phyloP scores from a whole-genome alignment of 192 early-diverging fungal genomes.

The Coemansia nantahalensis region DNA sequence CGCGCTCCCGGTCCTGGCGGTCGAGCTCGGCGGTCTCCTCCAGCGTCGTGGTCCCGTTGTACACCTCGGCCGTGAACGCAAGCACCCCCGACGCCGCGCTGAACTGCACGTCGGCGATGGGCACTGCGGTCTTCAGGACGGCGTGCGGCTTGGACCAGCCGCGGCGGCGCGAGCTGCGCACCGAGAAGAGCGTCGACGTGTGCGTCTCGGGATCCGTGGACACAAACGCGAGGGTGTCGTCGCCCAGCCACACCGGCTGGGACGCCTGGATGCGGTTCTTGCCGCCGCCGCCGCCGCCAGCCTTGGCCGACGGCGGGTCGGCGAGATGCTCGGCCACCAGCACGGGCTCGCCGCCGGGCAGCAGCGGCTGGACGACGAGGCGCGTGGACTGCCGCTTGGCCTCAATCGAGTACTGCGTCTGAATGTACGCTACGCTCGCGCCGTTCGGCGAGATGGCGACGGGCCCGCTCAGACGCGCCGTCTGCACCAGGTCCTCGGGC shows the following conservation, averaged over 20 bases:
- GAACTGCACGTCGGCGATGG: constrained; percentile 62
- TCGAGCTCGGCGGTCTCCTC: constrained; percentile 58
- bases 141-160: constrained; percentile 48
- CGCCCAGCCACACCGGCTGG: constrained; percentile 49
- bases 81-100: constrained; percentile 50
- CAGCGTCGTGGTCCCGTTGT: constrained; percentile 55
- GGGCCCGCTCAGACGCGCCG: constrained; percentile 56
- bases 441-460: constrained; percentile 57
- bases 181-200: constrained; percentile 52
- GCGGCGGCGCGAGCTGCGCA: constrained; percentile 28
- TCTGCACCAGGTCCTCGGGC: constrained; percentile 62
- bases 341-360: constrained; percentile 1
- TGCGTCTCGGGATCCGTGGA: constrained; percentile 12
- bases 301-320: constrained; percentile 32
- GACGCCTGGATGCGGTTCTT: constrained; percentile 27
- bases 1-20: constrained; percentile 41
- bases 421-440: constrained; percentile 54
- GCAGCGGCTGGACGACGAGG: constrained; percentile 30
- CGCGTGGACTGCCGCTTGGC: constrained; percentile 54
- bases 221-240: constrained; percentile 31
- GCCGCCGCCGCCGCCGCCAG: not conserved
- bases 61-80: constrained; percentile 70
- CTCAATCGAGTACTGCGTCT: constrained; percentile 61
- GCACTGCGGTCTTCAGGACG: constrained; percentile 33
- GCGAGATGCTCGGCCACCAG: constrained; percentile 13